Evolutionary conservation across 768 basidiomycete genomes (phyloP).

Genomic region (Thelephora ganbajun): DNA sequence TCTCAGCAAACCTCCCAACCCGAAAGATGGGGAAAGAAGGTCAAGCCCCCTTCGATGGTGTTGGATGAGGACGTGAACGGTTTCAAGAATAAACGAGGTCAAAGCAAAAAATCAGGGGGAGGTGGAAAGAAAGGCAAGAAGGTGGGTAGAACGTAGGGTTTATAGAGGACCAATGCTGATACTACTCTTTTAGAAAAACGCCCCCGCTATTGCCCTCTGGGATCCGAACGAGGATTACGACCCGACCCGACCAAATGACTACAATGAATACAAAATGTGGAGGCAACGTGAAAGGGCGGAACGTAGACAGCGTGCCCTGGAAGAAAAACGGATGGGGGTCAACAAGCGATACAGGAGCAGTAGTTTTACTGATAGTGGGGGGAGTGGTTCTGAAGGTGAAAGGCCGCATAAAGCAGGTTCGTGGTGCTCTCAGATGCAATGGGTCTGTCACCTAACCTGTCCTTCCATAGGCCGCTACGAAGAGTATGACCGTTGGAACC

Average conservation of each 20-base stretch:
- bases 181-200: slow-evolving; percentile 41
- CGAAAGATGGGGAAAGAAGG: slow-evolving; percentile 76
- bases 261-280: slow-evolving; percentile 78
- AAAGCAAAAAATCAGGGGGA: slow-evolving; percentile 37
- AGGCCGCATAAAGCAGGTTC: slow-evolving; percentile 57
- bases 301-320: slow-evolving; percentile 40
- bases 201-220: slow-evolving; percentile 43
- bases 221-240: slow-evolving; percentile 75
- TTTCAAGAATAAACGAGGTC: slow-evolving; percentile 47
- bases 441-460: not conserved
- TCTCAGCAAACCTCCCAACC: slow-evolving; percentile 24
- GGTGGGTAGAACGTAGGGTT: slow-evolving; percentile 21
- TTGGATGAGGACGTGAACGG: slow-evolving; percentile 84
- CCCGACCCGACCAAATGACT: slow-evolving; percentile 74
- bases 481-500: slow-evolving; percentile 37
- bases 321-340: slow-evolving; percentile 34
- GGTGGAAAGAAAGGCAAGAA: slow-evolving; percentile 48
- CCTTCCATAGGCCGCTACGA: slow-evolving; percentile 23
- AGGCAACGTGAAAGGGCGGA: slow-evolving; percentile 66
- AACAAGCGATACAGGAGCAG: slow-evolving; percentile 31
- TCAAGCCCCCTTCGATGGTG: slow-evolving; percentile 84
- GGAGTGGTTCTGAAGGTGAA: slow-evolving; percentile 47
- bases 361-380: slow-evolving; percentile 54
- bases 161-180: slow-evolving; percentile 1
- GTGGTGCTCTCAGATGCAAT: slow-evolving; percentile 5